A percentile compares a stretch with the other conserved stretches of the same genome.
These are phyloP conservation scores for Scytalidium lignicola DNA, from an alignment of 2,329 filamentous ascomycete genomes.

Conservation along the genomic window DNA sequence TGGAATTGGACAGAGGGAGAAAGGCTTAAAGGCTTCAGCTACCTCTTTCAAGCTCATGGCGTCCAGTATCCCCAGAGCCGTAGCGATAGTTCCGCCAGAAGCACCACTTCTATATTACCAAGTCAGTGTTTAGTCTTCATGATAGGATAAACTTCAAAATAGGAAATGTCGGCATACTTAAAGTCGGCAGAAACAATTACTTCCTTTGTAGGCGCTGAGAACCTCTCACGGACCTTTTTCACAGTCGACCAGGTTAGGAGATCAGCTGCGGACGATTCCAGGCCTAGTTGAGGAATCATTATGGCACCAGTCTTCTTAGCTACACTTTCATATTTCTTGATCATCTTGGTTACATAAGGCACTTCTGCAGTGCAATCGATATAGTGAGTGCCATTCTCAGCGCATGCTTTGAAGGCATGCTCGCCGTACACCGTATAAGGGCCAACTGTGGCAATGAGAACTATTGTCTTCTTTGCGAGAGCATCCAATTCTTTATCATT, in stretches of 20 bases:
- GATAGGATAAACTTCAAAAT: background rate
- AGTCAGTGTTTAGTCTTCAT: background rate
- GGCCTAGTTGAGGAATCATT: slow-evolving; percentile 55
- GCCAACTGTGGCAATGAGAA: slow-evolving; percentile 55
- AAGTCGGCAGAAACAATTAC: slow-evolving; percentile 46
- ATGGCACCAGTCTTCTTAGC: slow-evolving; percentile 51
- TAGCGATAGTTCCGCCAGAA: slow-evolving; percentile 65
- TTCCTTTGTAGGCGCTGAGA: slow-evolving; percentile 46
- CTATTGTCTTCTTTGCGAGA: slow-evolving; percentile 50
- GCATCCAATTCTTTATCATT: slow-evolving; percentile 39
- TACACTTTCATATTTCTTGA: slow-evolving; percentile 48
- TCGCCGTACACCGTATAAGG: slow-evolving; percentile 55
- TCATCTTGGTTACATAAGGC: slow-evolving; percentile 54
- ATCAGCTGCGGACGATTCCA: slow-evolving; percentile 60
- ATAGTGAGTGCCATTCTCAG: slow-evolving; percentile 59
- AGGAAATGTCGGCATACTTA: slow-evolving; percentile 25
- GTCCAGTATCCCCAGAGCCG: slow-evolving; percentile 56
- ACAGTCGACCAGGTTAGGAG: slow-evolving; percentile 48
- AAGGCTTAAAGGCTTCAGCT: slow-evolving; percentile 41
- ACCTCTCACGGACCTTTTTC: slow-evolving; percentile 42
- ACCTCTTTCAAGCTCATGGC: slow-evolving; percentile 45
- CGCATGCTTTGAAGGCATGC: slow-evolving; percentile 55
- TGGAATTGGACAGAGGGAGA: slow-evolving; percentile 51
- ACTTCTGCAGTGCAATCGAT: slow-evolving; percentile 58
- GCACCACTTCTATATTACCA: slow-evolving; percentile 37